A percentile compares a stretch with the other conserved stretches of the same genome.
phyloP scores from a whole-genome alignment of 129 eudicot species.

The Pulicaria dysenterica region DNA sequence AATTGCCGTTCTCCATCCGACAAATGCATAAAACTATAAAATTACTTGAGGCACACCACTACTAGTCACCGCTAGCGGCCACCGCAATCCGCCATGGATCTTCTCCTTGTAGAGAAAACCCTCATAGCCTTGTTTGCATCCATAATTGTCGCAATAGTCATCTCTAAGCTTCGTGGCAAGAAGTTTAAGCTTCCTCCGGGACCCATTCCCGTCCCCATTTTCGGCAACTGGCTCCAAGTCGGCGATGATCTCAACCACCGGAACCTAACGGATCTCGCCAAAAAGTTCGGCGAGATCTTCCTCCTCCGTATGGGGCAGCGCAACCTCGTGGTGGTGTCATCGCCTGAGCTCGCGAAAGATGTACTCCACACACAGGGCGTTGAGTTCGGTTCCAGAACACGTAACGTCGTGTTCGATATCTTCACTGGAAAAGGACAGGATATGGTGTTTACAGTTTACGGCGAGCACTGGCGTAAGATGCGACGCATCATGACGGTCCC shows the following conservation, averaged over 20 bases:
- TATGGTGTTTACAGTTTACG: conserved; percentile 85
- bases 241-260: conserved; percentile 90
- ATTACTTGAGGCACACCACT: background rate
- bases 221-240: conserved; percentile 94
- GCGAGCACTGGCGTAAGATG: conserved; percentile 98
- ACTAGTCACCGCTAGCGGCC: conserved; percentile 5
- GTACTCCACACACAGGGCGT: conserved; percentile 82
- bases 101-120: conserved; percentile 60
- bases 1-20: background rate
- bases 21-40: background rate
- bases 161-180: conserved; percentile 74
- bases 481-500: conserved; percentile 93
- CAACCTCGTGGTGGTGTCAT: conserved; percentile 60
- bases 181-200: conserved; percentile 83
- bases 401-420: conserved; percentile 90
- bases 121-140: conserved; percentile 65
- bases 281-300: conserved; percentile 59
- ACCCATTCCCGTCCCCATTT: conserved; percentile 75
- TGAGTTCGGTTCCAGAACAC: conserved; percentile 88
- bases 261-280: conserved; percentile 60
- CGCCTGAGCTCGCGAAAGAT: conserved; percentile 67
- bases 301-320: conserved; percentile 77
- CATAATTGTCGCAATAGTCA: conserved; percentile 46
- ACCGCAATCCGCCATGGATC: conserved; percentile 58
- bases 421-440: conserved; percentile 95